Evolutionary conservation across 2,329 filamentous ascomycete species (phyloP), one percentile per base, ranked within the genome.

Genomic region (Aspergillus oerlinghausenensis): DNA sequence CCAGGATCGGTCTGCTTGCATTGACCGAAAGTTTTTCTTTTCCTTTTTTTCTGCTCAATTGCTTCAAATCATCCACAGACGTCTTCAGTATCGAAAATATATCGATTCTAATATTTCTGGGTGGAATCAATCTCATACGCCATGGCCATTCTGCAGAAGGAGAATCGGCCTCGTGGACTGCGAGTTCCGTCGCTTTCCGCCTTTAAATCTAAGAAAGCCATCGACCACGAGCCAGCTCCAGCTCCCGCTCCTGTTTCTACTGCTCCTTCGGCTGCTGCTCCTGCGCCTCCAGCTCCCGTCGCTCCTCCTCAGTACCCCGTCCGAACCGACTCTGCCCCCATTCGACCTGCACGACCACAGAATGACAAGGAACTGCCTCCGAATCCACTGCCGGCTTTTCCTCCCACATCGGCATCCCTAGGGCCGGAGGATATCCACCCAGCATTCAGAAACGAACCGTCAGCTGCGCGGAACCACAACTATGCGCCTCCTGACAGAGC

Each of bases 131-230:
- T 32, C 4, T 52, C 51, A 56, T 52, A 52, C 21, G 60, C 45
- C 4, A 73, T 73, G 70, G 68, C 68, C 9, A 66, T 71, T 48
- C 66, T 70, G 52, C 70, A 73, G 45, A 67, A 69, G n/a, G 70
- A 71, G 26, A 71, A 70, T 49, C 68, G 69, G 51, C 65, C 69
- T 14, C 65, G 66, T 6, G 70, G 70, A 49, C 61, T 73, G 53
- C 68, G 70, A 47, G 64, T 73, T 17, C 70, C 70, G 0, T 72
- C 70, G 17, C 62, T 71, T 7, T 67, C 69, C 45, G 65, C 67
- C 14, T 64, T 69, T 51, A 72, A 71, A 59, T 63, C 49, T 63
- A 58, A 47, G 67, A 70, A 69, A 70, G 51, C 61, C 63, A 43
- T 60, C 61, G 5, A 59, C 66, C 17, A 23, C 43, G 43, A 47